phyloP scores from a whole-genome alignment of 441 rosid genomes.

The Euphorbia schlechtendalii region DNA sequence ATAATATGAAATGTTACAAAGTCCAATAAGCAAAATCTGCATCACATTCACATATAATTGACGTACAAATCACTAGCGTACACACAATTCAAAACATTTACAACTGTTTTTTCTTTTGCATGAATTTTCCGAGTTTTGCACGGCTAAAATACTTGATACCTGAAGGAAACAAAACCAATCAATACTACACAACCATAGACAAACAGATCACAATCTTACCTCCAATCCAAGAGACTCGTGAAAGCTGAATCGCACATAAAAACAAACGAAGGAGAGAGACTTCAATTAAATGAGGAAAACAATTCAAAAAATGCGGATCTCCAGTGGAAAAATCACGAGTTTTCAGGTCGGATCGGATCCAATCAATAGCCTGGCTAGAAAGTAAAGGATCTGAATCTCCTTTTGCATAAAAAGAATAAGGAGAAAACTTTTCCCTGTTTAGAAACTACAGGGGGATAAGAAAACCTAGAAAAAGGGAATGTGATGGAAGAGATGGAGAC shows the following conservation, averaged over 20 bases:
- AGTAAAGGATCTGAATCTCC: constrained; percentile 46
- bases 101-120: not conserved
- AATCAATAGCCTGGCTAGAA: constrained; percentile 19
- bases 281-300: constrained; percentile 12
- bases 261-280: not conserved
- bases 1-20: constrained; percentile 1
- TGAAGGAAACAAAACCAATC: not conserved
- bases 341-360: constrained; percentile 17
- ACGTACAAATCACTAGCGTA: not conserved
- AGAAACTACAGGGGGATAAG: too few species aligned
- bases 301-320: constrained; percentile 22
- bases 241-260: constrained; percentile 8
- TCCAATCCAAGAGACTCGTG: constrained; percentile 9
- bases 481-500: constrained; percentile 14
- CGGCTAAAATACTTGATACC: not conserved
- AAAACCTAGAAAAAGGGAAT: constrained; percentile 20
- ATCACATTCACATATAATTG: not conserved
- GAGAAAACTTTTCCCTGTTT: constrained; percentile 22
- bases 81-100: not conserved
- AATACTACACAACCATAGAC: not conserved
- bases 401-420: too few species aligned
- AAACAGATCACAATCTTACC: constrained; percentile 18
- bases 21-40: not conserved
- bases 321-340: constrained; percentile 12
- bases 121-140: not conserved